Evolutionary conservation across 1,284 basidiomycete genomes (phyloP).

Genomic region (Polyporus tsugae): DNA sequence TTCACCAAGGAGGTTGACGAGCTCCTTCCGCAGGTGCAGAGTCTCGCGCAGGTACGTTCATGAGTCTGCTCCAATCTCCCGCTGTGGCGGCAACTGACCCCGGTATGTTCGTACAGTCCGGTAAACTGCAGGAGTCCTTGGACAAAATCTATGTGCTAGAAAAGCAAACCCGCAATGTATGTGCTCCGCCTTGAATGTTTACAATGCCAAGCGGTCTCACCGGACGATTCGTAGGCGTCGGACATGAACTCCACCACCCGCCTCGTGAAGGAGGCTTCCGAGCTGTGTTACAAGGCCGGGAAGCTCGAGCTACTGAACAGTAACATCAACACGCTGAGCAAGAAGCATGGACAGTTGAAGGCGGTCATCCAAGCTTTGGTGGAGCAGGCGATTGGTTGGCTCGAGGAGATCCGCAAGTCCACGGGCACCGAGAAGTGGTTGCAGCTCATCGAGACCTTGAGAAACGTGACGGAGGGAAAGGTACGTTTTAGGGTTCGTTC

Average conservation of each 20-base stretch:
- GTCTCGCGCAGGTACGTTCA: constrained; percentile 61
- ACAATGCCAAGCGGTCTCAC: background rate
- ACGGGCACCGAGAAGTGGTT: constrained; percentile 84
- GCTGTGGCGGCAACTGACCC: constrained; percentile 27
- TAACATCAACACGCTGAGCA: constrained; percentile 80
- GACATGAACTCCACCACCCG: constrained; percentile 92
- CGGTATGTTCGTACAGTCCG: constrained; percentile 55
- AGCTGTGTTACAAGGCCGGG: constrained; percentile 77
- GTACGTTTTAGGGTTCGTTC: constrained; percentile 50
- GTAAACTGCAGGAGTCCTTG: constrained; percentile 84
- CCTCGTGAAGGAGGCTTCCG: constrained; percentile 78
- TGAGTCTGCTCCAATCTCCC: background rate
- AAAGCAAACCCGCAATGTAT: constrained; percentile 96
- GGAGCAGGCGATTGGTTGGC: constrained; percentile 83
- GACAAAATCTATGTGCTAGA: constrained; percentile 92
- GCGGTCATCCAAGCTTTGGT: constrained; percentile 91
- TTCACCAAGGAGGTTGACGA: constrained; percentile 75
- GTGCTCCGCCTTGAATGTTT: background rate
- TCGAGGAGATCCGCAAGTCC: constrained; percentile 75
- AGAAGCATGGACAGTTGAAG: constrained; percentile 98
- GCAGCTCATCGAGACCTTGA: constrained; percentile 87
- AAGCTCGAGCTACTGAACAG: constrained; percentile 79
- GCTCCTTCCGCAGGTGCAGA: constrained; percentile 63
- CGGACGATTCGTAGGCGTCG: constrained; percentile 69
- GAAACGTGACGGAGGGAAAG: constrained; percentile 96